These are phyloP conservation scores for Metroxylon sagu DNA, from an alignment of 176 grass and related monocot species.

Conservation along the genomic window DNA sequence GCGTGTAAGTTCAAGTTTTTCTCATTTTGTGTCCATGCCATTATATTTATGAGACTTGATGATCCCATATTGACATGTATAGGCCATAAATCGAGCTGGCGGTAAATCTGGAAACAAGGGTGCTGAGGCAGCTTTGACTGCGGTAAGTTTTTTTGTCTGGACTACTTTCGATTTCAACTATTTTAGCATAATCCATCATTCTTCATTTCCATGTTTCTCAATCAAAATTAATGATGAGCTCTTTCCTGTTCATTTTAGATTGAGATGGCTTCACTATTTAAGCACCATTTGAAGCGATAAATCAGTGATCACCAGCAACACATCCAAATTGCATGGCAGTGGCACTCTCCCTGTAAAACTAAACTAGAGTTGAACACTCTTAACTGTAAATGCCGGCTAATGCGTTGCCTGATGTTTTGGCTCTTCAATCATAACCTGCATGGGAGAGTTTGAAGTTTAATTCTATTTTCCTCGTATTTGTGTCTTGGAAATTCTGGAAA, in stretches of 20 bases:
- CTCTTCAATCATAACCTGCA: no score
- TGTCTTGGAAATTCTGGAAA: no score
- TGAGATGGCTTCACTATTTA: constrained; percentile 90
- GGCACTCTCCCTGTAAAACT: no score
- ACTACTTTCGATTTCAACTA: no score
- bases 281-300: constrained; percentile 43
- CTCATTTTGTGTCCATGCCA: no score
- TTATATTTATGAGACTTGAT: no score
- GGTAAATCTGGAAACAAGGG: constrained; percentile 98
- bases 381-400: neutral
- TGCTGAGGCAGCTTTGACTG: constrained; percentile 82
- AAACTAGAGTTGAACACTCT: constrained; percentile 21
- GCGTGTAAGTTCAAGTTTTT: no score
- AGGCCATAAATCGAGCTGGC: constrained; percentile 93
- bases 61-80: constrained; percentile 3
- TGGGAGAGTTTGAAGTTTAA: no score
- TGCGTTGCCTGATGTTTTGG: neutral
- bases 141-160: constrained; percentile 54
- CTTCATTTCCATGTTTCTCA: neutral
- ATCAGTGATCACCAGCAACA: neutral
- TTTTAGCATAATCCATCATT: neutral
- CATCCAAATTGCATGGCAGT: neutral
- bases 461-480: no score
- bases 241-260: constrained; percentile 39
- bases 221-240: neutral